Evolutionary conservation across 495 filamentous ascomycete genomes (phyloP), one percentile per base, ranked within the genome.

Genomic region (Niebla homalea): DNA sequence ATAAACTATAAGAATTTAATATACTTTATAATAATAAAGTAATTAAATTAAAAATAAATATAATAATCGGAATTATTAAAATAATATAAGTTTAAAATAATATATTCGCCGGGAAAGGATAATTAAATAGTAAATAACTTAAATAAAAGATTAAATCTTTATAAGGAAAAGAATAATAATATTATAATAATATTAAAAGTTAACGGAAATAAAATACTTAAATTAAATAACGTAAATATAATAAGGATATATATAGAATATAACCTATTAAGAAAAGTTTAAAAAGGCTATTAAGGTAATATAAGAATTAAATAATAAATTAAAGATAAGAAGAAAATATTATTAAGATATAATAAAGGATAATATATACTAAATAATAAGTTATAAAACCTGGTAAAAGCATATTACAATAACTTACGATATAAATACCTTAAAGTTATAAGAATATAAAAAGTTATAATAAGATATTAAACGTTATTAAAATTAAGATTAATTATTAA

Each of bases 331-430:
- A 26, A 42, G 32, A 26, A 42, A 29, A 22, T 8, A 11, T 19
- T 41, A 22, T 50, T 50, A 44, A 42, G 26, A 16, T 38, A 38
- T 49, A 23, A 16, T 8, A n/a, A 49, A 36, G 5, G 3, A 22
- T 10, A 40, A 36, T 36, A 36, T 36, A 38, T 40, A 40, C 35
- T 39, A 40, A 38, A 38, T 20, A 20, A 14, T n/a, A 19, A 40
- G 8, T 49, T 38, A 6, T 2, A 36, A 36, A 36, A 49, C 15
- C 8, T 42, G 25, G 25, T 42, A 12, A 19, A 4, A 43, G n/a
- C 21, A 25, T 2, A 42, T 42, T 43, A 42, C 19, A 42, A 42
- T 50, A 50, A 50, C n/a, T 50, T 50, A 50, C 22, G 43, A 10
- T 42, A 50, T 46, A 46, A n/a, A n/a, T n/a, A n/a, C n/a, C n/a